Evolutionary conservation across 139 green algal species (phyloP).

Genomic region (Chlorella sp.): DNA sequence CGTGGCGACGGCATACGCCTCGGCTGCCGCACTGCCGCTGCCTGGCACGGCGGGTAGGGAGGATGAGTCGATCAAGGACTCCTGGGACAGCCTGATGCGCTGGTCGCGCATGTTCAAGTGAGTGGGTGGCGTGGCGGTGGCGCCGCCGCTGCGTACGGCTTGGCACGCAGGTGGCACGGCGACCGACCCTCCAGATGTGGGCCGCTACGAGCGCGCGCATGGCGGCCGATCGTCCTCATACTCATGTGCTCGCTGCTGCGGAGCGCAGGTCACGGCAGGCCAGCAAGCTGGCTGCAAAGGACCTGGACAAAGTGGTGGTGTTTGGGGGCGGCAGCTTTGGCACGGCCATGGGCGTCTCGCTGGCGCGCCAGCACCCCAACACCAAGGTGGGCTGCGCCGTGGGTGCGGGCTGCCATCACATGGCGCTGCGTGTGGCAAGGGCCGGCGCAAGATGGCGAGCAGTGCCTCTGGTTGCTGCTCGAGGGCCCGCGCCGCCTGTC

Average conservation of each 20-base stretch:
- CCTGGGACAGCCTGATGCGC: constrained; percentile 86
- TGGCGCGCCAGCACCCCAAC: constrained; percentile 83
- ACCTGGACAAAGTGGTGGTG: constrained; percentile 83
- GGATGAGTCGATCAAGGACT: constrained; percentile 63
- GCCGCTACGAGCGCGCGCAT: neutral
- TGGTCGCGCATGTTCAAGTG: constrained; percentile 75
- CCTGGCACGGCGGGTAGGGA: constrained; percentile 27
- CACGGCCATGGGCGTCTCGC: constrained; percentile 87
- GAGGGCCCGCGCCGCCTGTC: too few species aligned
- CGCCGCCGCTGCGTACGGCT: neutral
- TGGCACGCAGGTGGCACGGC: neutral
- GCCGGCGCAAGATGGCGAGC: neutral
- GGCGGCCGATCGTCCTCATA: neutral
- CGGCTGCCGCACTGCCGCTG: neutral
- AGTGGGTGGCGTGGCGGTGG: too few species aligned
- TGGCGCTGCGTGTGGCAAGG: neutral
- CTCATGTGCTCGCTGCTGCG: neutral
- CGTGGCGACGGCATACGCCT: neutral
- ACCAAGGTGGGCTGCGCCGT: constrained; percentile 76
- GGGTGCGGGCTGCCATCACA: too few species aligned
- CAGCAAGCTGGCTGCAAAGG: neutral
- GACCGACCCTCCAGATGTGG: neutral
- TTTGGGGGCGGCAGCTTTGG: constrained; percentile 97
- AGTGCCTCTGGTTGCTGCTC: neutral
- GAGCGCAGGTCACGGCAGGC: constrained; percentile 8